Base-by-base conservation (phyloP, 192 early-diverging fungal genomes). In the Backusella circina region DNA sequence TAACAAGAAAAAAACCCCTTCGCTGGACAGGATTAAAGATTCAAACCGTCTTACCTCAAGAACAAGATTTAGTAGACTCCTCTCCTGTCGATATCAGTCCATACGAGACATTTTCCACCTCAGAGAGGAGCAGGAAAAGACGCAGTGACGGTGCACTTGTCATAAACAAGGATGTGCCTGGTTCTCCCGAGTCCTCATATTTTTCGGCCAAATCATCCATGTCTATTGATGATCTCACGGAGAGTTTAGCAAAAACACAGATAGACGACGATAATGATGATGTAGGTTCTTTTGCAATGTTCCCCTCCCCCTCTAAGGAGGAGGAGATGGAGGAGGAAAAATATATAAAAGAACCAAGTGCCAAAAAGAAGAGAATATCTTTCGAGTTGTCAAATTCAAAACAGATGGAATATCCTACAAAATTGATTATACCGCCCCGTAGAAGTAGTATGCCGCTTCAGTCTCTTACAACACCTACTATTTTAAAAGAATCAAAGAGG, bases 361-460 rank as follows among this genome's bases (percentile, higher is more conserved):
- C n/a, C 21, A 37, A 61, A 61, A 61, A 61, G 54, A 61, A 61
- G 12, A 61, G 54, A 28, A 28, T 61, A 2, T 61, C 10, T 61
- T 61, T 36, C 23, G 33, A 23, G 35, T 23, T 33, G 21, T 12
- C 7, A 36, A 38, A 23, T 21, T 68, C 33, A 36, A 36, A 68
- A 68, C 10, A 23, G 38, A 33, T 68, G 7, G 36, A 35, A 12
- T 37, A 68, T 23, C 41, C 26, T 9, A 70, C 28, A 3, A 70
- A 28, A 31, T 12, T 41, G 2, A 7, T 28, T 31, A 70, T 70
- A 41, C 69, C 69, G 12, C 69, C 69, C 32, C 69, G 69, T 5
- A 70, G 21, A 44, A 70, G 69, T 31, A 70, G 69, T 32, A 70
- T 70, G 38, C 69, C 69, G 15, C 54, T 47, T 47, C 44, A 47